Conservation (phyloP, 2,329 filamentous ascomycete species). For the Diaporthe helianthi region DNA sequence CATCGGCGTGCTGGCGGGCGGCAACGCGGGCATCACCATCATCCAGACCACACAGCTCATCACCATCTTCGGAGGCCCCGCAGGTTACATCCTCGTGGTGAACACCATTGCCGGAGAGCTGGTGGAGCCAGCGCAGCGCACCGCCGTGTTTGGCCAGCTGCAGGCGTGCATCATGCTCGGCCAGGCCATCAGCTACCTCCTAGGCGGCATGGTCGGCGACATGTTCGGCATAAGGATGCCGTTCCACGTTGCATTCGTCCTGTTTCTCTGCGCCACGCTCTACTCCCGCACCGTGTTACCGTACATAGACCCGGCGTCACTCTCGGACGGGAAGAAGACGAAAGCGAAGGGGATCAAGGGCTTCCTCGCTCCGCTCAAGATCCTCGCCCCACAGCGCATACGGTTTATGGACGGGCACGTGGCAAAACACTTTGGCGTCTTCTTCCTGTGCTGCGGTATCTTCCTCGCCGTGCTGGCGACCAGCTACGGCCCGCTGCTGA, state of each 20-base stretch:
- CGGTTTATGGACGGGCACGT: slow-evolving; percentile 55
- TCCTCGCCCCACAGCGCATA: slow-evolving; percentile 64
- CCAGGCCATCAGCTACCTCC: slow-evolving; percentile 66
- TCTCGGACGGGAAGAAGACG: slow-evolving; percentile 44
- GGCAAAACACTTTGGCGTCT: slow-evolving; percentile 63
- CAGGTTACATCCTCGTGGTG: slow-evolving; percentile 72
- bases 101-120: slow-evolving; percentile 74
- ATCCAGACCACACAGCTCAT: slow-evolving; percentile 73
- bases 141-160: slow-evolving; percentile 69
- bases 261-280: slow-evolving; percentile 56
- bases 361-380: slow-evolving; percentile 67
- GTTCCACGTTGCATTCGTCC: slow-evolving; percentile 67
- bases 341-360: slow-evolving; percentile 50
- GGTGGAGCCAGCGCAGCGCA: slow-evolving; percentile 64
- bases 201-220: slow-evolving; percentile 71
- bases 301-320: slow-evolving; percentile 56
- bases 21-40: slow-evolving; percentile 68
- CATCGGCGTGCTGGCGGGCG: slow-evolving; percentile 67
- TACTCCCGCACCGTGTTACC: slow-evolving; percentile 54
- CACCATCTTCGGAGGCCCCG: slow-evolving; percentile 71
- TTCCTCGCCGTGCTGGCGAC: slow-evolving; percentile 71
- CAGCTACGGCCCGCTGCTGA: slow-evolving; percentile 67
- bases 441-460: slow-evolving; percentile 68
- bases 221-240: slow-evolving; percentile 67
- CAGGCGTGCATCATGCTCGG: slow-evolving; percentile 74